Evolutionary conservation across 495 filamentous ascomycete genomes (phyloP), one percentile per base, ranked within the genome.

Genomic region (Acidomyces sp.): DNA sequence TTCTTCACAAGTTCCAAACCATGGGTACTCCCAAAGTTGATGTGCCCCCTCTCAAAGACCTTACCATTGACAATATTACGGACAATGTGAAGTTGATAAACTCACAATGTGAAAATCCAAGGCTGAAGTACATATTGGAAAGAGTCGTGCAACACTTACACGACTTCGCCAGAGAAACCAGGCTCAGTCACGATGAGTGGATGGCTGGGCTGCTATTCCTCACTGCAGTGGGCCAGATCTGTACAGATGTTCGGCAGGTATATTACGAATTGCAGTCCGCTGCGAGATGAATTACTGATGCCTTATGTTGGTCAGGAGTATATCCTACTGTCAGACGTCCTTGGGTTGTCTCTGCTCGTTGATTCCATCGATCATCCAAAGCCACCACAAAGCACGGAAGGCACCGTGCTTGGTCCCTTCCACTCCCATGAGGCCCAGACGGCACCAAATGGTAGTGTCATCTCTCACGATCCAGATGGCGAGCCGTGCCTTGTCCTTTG

Each of bases 321-420:
- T 68, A 93, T 94, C 61, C 80, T 93, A 38, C 83, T 94, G 50
- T 90, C 82, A 38, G 87, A 95, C 64, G 69, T 87, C 41, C 72
- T 94, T 30, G 87, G 87, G 41, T 77, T 95, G 30, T 93, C 85
- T 21, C 70, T 92, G 39, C 76, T 94, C 6, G 81, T 94, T 43
- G 86, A 93, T 63, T 74, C 69, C 47, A 92, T 94, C 66, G 84
- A 88, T 64, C 85, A 93, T 64, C 87, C 87, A 43, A 93, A 85
- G 56, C 83, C 82, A 0, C 55, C 74, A 0, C 57, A 60, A 27
- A 70, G 72, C 31, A 95, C 86, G 12, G 85, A 93, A 59, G 83
- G 85, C 34, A 86, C 86, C 2, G 82, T 95, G 21, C 73, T 94
- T 0, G 87, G 87, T 0, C 87, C 87, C 31, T 95, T 93, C 69